phyloP scores from a whole-genome alignment of 2,329 filamentous ascomycete genomes.

The Epichloe sp. region DNA sequence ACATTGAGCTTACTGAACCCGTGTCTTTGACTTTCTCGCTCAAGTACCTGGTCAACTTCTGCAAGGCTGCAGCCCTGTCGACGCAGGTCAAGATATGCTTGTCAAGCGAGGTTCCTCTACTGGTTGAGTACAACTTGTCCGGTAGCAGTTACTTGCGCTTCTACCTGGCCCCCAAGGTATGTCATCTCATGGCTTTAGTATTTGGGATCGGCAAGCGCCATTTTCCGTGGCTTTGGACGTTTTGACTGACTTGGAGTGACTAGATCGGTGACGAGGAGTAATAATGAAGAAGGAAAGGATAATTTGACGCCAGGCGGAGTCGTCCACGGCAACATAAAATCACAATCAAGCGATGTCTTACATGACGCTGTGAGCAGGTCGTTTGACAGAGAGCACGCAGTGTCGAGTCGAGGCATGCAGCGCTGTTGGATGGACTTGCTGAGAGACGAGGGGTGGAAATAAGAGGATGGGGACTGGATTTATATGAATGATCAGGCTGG shows the following conservation, averaged over 20 bases:
- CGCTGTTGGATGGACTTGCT: background rate
- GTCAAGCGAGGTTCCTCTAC: constrained; percentile 87
- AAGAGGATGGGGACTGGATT: background rate
- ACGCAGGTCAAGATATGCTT: constrained; percentile 78
- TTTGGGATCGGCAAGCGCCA: background rate
- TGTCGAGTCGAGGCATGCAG: background rate
- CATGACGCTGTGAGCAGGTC: background rate
- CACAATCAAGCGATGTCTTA: constrained; percentile 5
- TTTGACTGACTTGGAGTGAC: background rate
- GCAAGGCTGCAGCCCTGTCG: constrained; percentile 86
- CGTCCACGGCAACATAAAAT: constrained; percentile 7
- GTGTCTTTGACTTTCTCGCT: constrained; percentile 94
- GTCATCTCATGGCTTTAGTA: constrained; percentile 13
- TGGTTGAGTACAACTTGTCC: constrained; percentile 79
- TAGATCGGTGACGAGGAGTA: constrained; percentile 30
- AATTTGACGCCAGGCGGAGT: background rate
- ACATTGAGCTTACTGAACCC: constrained; percentile 83
- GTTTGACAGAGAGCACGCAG: background rate
- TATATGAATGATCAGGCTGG: background rate
- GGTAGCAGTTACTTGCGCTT: constrained; percentile 86
- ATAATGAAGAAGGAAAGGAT: background rate
- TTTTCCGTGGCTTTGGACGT: background rate
- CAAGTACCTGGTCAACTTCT: constrained; percentile 99
- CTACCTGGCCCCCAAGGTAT: constrained; percentile 95
- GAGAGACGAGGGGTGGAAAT: no score